Evolutionary conservation across 208 protist species (phyloP).

Genomic region (Leishmania amazonensis): DNA sequence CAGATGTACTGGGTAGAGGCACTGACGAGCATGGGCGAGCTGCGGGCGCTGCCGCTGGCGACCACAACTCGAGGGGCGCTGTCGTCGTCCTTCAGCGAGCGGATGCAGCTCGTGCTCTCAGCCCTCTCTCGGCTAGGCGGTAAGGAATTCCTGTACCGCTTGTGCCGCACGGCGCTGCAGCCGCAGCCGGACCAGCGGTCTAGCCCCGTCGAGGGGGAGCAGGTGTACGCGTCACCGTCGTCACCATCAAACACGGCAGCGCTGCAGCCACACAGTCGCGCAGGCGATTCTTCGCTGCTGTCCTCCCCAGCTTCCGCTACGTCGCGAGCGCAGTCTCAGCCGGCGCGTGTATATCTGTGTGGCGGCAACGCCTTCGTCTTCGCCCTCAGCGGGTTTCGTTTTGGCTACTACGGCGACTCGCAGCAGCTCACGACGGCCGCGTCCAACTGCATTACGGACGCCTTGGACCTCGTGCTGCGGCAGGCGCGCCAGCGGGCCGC

Average conservation of each 20-base stretch:
- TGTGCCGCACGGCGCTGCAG: constrained; percentile 20
- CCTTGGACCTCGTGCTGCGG: constrained; percentile 21
- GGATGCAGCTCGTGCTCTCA: constrained; percentile 16
- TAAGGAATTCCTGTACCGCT: constrained; percentile 22
- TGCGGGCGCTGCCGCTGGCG: constrained; percentile 14
- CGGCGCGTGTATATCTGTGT: constrained; percentile 36
- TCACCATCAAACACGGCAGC: not conserved
- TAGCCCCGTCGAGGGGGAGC: not conserved
- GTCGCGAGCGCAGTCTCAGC: not conserved
- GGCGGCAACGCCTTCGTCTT: constrained; percentile 50
- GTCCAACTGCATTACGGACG: constrained; percentile 35
- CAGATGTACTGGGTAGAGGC: constrained; percentile 29
- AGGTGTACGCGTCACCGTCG: not conserved
- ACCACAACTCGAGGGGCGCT: not conserved
- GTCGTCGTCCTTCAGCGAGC: constrained; percentile 1
- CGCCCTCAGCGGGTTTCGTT: constrained; percentile 59
- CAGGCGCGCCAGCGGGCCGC: constrained; percentile 23
- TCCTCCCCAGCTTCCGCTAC: not conserved
- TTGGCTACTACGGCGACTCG: constrained; percentile 34
- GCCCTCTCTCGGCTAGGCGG: constrained; percentile 18
- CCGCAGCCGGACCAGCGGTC: not conserved
- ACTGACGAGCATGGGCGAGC: constrained; percentile 24
- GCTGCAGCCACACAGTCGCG: not conserved
- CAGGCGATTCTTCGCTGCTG: not conserved
- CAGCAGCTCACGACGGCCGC: constrained; percentile 33